Evolutionary conservation across 2,329 filamentous ascomycete genomes (phyloP), one percentile per base, ranked within the genome.

Genomic region (Dendrostoma leiphaemia): DNA sequence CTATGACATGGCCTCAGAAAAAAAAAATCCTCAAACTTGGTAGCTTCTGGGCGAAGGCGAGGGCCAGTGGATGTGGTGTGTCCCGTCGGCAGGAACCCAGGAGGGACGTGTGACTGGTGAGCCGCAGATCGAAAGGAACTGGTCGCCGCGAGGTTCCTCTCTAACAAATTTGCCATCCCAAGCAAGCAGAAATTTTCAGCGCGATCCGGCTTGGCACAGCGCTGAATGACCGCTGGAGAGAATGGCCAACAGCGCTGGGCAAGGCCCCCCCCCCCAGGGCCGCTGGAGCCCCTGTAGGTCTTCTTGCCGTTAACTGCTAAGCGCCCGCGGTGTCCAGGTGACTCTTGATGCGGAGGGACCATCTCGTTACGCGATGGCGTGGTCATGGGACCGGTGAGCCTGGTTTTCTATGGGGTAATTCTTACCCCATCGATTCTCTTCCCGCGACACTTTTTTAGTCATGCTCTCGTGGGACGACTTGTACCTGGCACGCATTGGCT

Each of bases 351-450:
- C 32, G 41, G 45, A 46, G 55, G 59, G 59, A 59, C 51, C 60
- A 64, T 63, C 54, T 53, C 52, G 58, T 64, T 64, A 64, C 62
- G 57, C 60, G 59, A 64, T 62, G 60, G 63, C 57, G 54, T 28
- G 48, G 60, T 63, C 62, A 64, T 62, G 56, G 56, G 62, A 57
- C 47, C 48, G 38, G 9, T 21, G 17, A 6, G 46, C 48, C 48
- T 38, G 31, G 44, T 54, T 65, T 65, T 65, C 60, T 59, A 58
- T 64, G 55, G 64, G 58, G 60, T 66, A 66, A 66, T 55, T 35
- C 34, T 61, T 66, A 65, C 63, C 62, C 64, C 61, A 66, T 61
- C 48, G 51, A 56, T 63, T 63, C 46, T 48, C 51, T 44, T 43
- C 23, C 51, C 45, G 51, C 51, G 44, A 53, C 54, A 48, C 19